A percentile compares a stretch with the other conserved stretches of the same genome.
Evolutionary conservation across 2,329 filamentous ascomycete genomes (phyloP).

Genomic region (Colletotrichum theobromicola): DNA sequence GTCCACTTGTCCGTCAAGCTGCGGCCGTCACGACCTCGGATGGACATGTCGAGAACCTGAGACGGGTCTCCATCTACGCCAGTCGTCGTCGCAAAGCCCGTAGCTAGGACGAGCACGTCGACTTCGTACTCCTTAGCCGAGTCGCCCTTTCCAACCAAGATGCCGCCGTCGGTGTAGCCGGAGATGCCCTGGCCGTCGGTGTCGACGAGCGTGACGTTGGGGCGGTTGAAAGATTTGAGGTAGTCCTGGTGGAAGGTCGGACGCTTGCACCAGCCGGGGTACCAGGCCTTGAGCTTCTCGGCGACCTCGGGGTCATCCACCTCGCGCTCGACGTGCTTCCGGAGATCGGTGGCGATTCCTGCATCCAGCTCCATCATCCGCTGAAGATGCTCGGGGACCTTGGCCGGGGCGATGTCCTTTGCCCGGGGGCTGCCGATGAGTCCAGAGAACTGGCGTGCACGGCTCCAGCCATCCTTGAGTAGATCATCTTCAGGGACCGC

Average conservation of each 20-base stretch:
- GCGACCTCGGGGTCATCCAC: slow-evolving; percentile 58
- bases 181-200: slow-evolving; percentile 59
- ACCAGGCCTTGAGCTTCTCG: slow-evolving; percentile 61
- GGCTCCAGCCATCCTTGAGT: slow-evolving; percentile 53
- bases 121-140: slow-evolving; percentile 52
- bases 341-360: slow-evolving; percentile 44
- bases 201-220: slow-evolving; percentile 64
- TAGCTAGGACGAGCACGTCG: slow-evolving; percentile 42
- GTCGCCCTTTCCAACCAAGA: slow-evolving; percentile 40
- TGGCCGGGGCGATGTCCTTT: slow-evolving; percentile 8
- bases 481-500: slow-evolving; percentile 37
- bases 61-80: slow-evolving; percentile 22
- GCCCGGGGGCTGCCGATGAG: slow-evolving; percentile 2
- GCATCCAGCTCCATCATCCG: slow-evolving; percentile 45
- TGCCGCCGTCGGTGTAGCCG: slow-evolving; percentile 44
- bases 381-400: slow-evolving; percentile 34
- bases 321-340: slow-evolving; percentile 48
- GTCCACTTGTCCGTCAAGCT: slow-evolving; percentile 51
- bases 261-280: slow-evolving; percentile 66
- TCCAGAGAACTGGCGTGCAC: background rate
- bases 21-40: slow-evolving; percentile 47
- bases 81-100: slow-evolving; percentile 35
- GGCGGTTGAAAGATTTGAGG: slow-evolving; percentile 61
- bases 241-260: slow-evolving; percentile 67
- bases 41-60: slow-evolving; percentile 17